These are phyloP conservation scores for Epichloe gansuensis DNA, from an alignment of 2,329 filamentous ascomycete species.

Conservation along the genomic window DNA sequence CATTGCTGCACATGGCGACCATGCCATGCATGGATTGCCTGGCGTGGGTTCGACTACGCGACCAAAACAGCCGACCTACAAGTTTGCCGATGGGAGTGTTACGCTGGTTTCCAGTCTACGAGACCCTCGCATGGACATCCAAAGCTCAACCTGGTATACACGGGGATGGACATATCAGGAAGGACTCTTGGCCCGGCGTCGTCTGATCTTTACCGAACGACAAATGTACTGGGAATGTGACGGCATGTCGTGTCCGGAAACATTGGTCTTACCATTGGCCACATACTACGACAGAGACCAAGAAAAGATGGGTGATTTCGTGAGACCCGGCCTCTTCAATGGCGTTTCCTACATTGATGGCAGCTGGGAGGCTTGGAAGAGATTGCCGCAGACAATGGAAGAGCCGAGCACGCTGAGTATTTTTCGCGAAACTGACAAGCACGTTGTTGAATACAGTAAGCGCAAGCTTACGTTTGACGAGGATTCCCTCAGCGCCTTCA, in stretches of 20 bases:
- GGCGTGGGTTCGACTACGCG: conserved; percentile 19
- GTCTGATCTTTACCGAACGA: conserved; percentile 26
- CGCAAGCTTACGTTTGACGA: conserved; percentile 17
- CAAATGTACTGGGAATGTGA: conserved; percentile 28
- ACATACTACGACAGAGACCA: conserved; percentile 20
- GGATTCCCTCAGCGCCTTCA: conserved; percentile 21
- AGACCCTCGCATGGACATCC: conserved; percentile 17
- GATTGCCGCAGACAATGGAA: conserved; percentile 15
- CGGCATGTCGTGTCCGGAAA: conserved; percentile 25
- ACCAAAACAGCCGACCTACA: conserved; percentile 18
- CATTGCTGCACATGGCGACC: conserved; percentile 24
- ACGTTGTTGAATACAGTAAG: conserved; percentile 19
- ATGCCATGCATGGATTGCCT: conserved; percentile 21
- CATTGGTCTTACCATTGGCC: conserved; percentile 18
- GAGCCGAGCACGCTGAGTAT: conserved; percentile 22
- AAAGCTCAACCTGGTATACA: conserved; percentile 21
- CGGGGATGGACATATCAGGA: conserved; percentile 29
- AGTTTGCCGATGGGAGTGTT: conserved; percentile 18
- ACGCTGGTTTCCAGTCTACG: conserved; percentile 21
- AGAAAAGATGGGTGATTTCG: conserved; percentile 23
- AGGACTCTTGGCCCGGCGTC: conserved; percentile 21
- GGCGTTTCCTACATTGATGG: conserved; percentile 22
- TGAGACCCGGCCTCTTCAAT: conserved; percentile 22
- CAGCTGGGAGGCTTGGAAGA: conserved; percentile 24
- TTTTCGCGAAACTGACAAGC: conserved; percentile 22